A percentile compares a stretch with the other conserved stretches of the same genome.
Evolutionary conservation across 1,284 basidiomycete species (phyloP).

Genomic region (Peniophora sp.): DNA sequence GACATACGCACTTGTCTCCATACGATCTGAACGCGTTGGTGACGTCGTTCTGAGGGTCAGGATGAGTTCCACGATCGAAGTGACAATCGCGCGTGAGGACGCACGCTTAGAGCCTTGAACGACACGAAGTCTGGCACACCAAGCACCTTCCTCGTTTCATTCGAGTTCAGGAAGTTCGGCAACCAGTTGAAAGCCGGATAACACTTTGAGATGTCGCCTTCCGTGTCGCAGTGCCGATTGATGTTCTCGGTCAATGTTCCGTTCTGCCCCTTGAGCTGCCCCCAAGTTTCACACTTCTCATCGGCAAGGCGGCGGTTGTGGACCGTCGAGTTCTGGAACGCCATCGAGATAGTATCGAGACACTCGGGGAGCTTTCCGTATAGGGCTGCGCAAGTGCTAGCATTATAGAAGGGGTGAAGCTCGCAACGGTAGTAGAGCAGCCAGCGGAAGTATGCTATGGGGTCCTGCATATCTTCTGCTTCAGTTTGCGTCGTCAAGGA

Average conservation of each 20-base stretch:
- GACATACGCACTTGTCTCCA: slow-evolving; percentile 23
- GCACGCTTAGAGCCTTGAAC: slow-evolving; percentile 7
- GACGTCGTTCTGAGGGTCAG: slow-evolving; percentile 11
- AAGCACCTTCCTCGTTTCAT: slow-evolving; percentile 14
- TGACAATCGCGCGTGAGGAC: too few species aligned
- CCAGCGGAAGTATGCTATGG: slow-evolving; percentile 20
- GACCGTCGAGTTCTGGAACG: slow-evolving; percentile 13
- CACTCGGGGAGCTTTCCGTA: slow-evolving; percentile 17
- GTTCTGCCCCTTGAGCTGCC: too few species aligned
- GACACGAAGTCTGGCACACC: slow-evolving; percentile 14
- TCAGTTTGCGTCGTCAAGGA: neutral
- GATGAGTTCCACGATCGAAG: too few species aligned
- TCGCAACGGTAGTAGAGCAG: slow-evolving; percentile 20
- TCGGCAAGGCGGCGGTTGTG: slow-evolving; percentile 13
- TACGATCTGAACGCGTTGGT: slow-evolving; percentile 12
- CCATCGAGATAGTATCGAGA: slow-evolving; percentile 18
- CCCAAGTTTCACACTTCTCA: slow-evolving; percentile 2
- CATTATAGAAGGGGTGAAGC: slow-evolving; percentile 18
- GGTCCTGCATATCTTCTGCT: slow-evolving; percentile 13
- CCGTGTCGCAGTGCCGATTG: too few species aligned
- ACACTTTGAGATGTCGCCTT: slow-evolving; percentile 8
- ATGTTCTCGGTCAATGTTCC: slow-evolving; percentile 5
- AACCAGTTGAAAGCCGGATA: slow-evolving; percentile 16
- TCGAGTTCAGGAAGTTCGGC: slow-evolving; percentile 14
- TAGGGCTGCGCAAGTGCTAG: slow-evolving; percentile 17